Evolutionary conservation across 805 yeast species (phyloP), one percentile per base, ranked within the genome.

Genomic region (Hermanozyma aechmeae): DNA sequence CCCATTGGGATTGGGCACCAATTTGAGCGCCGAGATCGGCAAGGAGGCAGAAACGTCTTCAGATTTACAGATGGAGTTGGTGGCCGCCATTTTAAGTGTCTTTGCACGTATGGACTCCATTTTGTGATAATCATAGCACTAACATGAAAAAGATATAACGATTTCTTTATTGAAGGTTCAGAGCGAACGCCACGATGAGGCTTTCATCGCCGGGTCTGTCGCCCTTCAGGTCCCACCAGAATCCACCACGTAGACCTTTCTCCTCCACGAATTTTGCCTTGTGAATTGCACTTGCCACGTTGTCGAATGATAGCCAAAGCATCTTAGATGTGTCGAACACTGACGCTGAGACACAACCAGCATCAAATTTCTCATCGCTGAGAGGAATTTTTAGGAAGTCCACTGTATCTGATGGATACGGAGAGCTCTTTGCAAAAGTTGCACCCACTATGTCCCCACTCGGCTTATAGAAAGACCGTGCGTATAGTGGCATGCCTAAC

Each of bases 161-260:
- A n/a, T n/a, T n/a, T n/a, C n/a, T n/a, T n/a, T n/a, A n/a, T 11
- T 21, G 24, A 7, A 21, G 9, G 20, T 6, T 17, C 20, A 10
- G 20, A 17, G 10, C 9, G 9, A 10, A 10, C 20, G 20, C 20
- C 20, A 17, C 10, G 6, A 10, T 17, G 20, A 6, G 20, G 20
- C 20, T n/a, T n/a, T n/a, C n/a, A n/a, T n/a, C n/a, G n/a, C n/a
- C n/a, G n/a, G n/a, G n/a, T n/a, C n/a, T 43, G 45, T 85, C 95
- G 2, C 95, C 95, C 33, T 78, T 68, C 0, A 95, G 78, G 44
- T 89, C 96, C 97, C 97, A 89, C 79, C 83, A 87, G 73, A 92
- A 77, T 0, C 82, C 95, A 0, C 98, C 97, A 0, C 79, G 93
- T 7, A 86, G 55, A 0, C 58, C 45, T 5, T 57, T 50, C 13